These are phyloP conservation scores for Rugosomyces carneus DNA, from an alignment of 1,284 basidiomycete genomes.

Conservation along the genomic window DNA sequence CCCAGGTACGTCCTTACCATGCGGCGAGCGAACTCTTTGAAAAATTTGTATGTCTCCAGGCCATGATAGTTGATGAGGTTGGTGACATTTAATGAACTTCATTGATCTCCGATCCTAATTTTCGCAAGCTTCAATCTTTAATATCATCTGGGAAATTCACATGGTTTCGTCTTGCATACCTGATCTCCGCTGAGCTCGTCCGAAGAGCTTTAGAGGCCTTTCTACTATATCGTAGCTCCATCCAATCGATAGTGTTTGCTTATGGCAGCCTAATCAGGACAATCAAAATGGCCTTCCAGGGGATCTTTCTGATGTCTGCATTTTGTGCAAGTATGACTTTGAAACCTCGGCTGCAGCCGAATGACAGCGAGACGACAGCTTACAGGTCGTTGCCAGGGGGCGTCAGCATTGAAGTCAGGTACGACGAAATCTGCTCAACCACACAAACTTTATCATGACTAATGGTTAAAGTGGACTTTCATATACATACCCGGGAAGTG, in stretches of 20 bases:
- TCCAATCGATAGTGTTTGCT: slow-evolving; percentile 65
- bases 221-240: slow-evolving; percentile 67
- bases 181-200: slow-evolving; percentile 55
- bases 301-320: slow-evolving; percentile 76
- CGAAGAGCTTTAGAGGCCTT: slow-evolving; percentile 57
- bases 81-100: slow-evolving; percentile 20
- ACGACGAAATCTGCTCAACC: slow-evolving; percentile 21
- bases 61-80: slow-evolving; percentile 76
- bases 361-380: slow-evolving; percentile 37
- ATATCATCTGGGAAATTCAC: slow-evolving; percentile 60
- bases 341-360: slow-evolving; percentile 60
- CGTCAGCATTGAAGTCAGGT: slow-evolving; percentile 68
- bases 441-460: slow-evolving; percentile 11
- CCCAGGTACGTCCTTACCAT: slow-evolving; percentile 42
- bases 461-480: slow-evolving; percentile 49
- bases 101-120: slow-evolving; percentile 15
- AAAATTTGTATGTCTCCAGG: slow-evolving; percentile 30
- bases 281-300: slow-evolving; percentile 66
- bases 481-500: slow-evolving; percentile 71
- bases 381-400: slow-evolving; percentile 48
- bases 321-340: slow-evolving; percentile 70
- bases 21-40: slow-evolving; percentile 4
- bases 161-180: slow-evolving; percentile 51
- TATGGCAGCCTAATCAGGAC: slow-evolving; percentile 55
- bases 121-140: slow-evolving; percentile 53